Evolutionary conservation across 1,284 basidiomycete species (phyloP), one percentile per base, ranked within the genome.

Genomic region (Melampsora larici-populina): DNA sequence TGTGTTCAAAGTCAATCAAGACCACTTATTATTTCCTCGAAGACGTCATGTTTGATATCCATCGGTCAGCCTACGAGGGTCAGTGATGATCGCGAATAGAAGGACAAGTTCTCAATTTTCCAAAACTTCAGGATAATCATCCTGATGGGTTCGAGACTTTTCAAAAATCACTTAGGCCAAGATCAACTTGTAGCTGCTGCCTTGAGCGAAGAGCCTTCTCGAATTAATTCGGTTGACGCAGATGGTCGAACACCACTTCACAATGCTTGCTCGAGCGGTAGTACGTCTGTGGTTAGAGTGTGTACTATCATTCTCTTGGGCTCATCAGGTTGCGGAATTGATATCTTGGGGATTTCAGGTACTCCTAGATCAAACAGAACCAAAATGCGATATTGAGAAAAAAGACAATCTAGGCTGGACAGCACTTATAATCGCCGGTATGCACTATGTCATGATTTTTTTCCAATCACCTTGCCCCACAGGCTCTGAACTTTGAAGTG

Each of bases 401-500:
- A 84, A 85, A 55, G 94, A 97, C 84, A 86, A 84, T 68, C 88
- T 88, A 80, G 91, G 92, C 36, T 96, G 93, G 92, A 92, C 93
- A 26, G 87, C 94, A 17, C 86, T 97, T 36, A 92, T 96, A 83
- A 91, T 93, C 80, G 92, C 94, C 78, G 89, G 94, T 92, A 83
- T 79, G 40, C 40, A 43, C 40, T 43, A 43, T 11, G 40, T 43
- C 40, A 13, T 43, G 36, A 36, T 36, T 9, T 4, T 13, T 36
- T 36, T 36, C 9, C 9, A 36, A 36, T 36, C 36, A 36, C 36
- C 9, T 36, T 9, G 9, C 36, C 9, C 36, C 5, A 31, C 40
- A 33, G 7, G 8, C 29, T 55, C 81, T 36, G 36, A 36, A 36
- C 3, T 36, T n/a, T n/a, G n/a, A n/a, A n/a, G n/a, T n/a, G n/a